A percentile compares a stretch with the other conserved stretches of the same genome.
Conservation (phyloP, 306 rosid species). For the Alnus glutinosa region DNA sequence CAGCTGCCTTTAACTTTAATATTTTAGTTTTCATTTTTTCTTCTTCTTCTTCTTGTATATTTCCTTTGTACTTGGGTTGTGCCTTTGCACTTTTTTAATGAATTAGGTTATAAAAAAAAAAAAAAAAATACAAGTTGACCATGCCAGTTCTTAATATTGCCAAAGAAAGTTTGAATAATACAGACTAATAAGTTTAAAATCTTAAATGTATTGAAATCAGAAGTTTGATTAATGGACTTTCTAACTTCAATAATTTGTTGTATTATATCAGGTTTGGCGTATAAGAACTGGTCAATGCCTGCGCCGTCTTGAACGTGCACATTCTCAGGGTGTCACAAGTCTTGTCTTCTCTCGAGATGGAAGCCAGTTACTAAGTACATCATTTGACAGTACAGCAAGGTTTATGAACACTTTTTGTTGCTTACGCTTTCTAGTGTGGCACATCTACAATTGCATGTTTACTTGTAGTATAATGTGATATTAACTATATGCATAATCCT, state of each 20-base stretch:
- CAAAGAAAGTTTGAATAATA: background rate
- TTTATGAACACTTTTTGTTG: slow-evolving; percentile 31
- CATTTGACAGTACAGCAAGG: slow-evolving; percentile 99
- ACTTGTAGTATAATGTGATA: background rate
- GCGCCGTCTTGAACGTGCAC: slow-evolving; percentile 98
- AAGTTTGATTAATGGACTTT: slow-evolving; percentile 4
- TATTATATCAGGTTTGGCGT: slow-evolving; percentile 78
- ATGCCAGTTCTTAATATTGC: background rate
- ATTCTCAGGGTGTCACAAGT: slow-evolving; percentile 94
- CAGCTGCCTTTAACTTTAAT: no score
- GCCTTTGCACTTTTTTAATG: no score
- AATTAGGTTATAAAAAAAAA: no score
- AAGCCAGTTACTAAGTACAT: slow-evolving; percentile 90
- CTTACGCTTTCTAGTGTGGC: background rate
- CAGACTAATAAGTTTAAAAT: background rate
- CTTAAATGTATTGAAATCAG: background rate
- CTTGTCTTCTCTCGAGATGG: slow-evolving; percentile 97
- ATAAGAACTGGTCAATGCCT: slow-evolving; percentile 97
- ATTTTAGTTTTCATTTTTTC: no score
- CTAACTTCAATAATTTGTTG: background rate
- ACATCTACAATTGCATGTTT: background rate
- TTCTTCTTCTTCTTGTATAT: no score
- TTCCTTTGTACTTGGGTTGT: no score
- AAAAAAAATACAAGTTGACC: background rate
- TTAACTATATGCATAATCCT: background rate